Base-by-base conservation (phyloP, 805 yeast species). In the Candida sakaeoensis region DNA sequence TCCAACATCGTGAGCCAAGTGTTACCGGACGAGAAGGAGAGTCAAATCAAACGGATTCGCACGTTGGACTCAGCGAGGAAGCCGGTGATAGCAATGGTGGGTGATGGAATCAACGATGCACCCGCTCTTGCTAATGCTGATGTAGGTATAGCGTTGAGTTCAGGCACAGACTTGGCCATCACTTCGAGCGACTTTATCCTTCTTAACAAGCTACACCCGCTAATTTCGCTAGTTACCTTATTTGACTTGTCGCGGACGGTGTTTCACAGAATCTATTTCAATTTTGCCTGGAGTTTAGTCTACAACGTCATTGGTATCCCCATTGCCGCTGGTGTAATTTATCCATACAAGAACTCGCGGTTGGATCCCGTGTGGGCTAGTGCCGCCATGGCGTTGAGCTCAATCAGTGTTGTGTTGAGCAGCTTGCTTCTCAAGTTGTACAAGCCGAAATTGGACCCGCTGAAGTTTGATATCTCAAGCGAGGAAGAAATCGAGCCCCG, bases 31-130 rank as follows among this genome's bases (percentile, higher is more conserved):
- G 87, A 80, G 40, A 85, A 85, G 56, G 82, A 85, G 6, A 72
- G 67, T 18, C 74, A 77, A 51, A 64, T 85, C 27, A 65, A 70
- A 45, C 66, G 74, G 70, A 65, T 85, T 9, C 82, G 80, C 51
- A 54, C 61, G 29, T 31, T 45, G 8, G 24, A 31, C 5, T 17
- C 22, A n/a, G 50, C 54, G 3, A 53, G 52, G 1, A 52, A 53
- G 2, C 60, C 63, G 16, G 51, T 75, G 16, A 82, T 80, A 3
- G 89, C 87, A 0, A 83, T 85, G 90, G 81, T 85, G 7, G 93
- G 93, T 8, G 93, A 85, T 51, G 93, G 93, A 15, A 79, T 85
- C 24, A 85, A 85, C 55, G 93, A 85, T 58, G 88, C 93, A 0
- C 91, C 91, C 1, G 87, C 93, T 0, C 62, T 85, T 37, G 75